phyloP scores from a whole-genome alignment of 495 filamentous ascomycete genomes.

The Xylaria bambusicola region DNA sequence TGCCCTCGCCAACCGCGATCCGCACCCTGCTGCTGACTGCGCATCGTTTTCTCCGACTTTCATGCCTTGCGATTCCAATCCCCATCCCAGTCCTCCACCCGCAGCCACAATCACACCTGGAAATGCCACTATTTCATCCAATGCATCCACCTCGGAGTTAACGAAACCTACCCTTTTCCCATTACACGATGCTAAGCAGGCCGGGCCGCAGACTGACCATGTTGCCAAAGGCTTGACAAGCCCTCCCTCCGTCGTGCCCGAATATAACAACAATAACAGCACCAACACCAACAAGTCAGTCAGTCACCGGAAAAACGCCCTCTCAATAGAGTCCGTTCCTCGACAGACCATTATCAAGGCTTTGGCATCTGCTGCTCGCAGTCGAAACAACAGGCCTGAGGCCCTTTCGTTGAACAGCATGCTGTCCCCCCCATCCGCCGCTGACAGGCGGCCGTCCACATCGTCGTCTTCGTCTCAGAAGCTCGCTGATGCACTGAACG shows the following conservation, averaged over 20 bases:
- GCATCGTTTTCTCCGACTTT: slow-evolving; percentile 25
- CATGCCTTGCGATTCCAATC: slow-evolving; percentile 6
- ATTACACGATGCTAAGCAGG: slow-evolving; percentile 39
- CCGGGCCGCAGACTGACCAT: slow-evolving; percentile 23
- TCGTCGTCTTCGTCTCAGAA: slow-evolving; percentile 57
- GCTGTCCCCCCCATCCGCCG: slow-evolving; percentile 45
- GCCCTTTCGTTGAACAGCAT: slow-evolving; percentile 58
- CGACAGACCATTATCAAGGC: slow-evolving; percentile 87
- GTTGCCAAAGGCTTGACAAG: slow-evolving; percentile 23
- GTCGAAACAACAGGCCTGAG: slow-evolving; percentile 56
- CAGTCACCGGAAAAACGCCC: slow-evolving; percentile 60
- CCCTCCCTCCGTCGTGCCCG: slow-evolving; percentile 31
- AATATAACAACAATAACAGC: slow-evolving; percentile 34
- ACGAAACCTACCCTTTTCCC: slow-evolving; percentile 29
- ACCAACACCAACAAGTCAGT: slow-evolving; percentile 40
- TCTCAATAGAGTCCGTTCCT: slow-evolving; percentile 72
- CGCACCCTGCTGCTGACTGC: slow-evolving; percentile 23
- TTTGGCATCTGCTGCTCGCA: slow-evolving; percentile 69
- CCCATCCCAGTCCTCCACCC: slow-evolving; percentile 5
- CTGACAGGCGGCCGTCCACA: slow-evolving; percentile 49
- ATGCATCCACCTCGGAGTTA: slow-evolving; percentile 24
- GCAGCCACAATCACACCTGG: slow-evolving; percentile 28
- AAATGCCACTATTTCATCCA: slow-evolving; percentile 12
- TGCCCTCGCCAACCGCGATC: slow-evolving; percentile 19
- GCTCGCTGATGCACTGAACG: slow-evolving; percentile 66